Evolutionary conservation across 176 grass and related monocot species (phyloP), one percentile per base, ranked within the genome.

Genomic region (Raddia guianensis): DNA sequence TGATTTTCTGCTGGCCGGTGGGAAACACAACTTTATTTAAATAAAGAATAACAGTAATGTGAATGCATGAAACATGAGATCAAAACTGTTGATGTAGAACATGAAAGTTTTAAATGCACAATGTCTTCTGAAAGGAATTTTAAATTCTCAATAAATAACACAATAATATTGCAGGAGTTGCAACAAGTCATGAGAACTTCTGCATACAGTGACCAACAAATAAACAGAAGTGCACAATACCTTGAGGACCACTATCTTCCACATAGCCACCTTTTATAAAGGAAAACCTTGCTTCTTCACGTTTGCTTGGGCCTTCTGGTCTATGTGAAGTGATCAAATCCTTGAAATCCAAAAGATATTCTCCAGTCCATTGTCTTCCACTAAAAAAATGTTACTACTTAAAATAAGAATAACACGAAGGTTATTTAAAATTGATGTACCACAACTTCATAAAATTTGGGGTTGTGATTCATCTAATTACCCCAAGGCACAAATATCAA

Each of bases 301-400:
- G 62, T 74, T 8, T 68, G 64, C 52, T 76, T 62, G 73, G 55
- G 66, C 57, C 72, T 76, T 92, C 75, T 49, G 37, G 81, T 82
- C 63, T 76, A 44, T 59, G 62, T 32, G 75, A 89, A 21, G 46
- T 74, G 8, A 93, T 86, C 66, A 95, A 80, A 80, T 95, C 92
- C 77, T 95, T 93, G 71, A 98, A 95, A 86, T 98, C 89, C 64
- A 98, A 73, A 75, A 98, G 80, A 85, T 98, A 98, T 64, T 93
- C 92, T 61, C 95, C 92, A 43, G 90, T 90, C 92, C 95, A 98
- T 63, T 98, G 76, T 84, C 84, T 95, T 79, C 95, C 90, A 78
- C 95, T 98, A 40, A 19, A 89, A 89, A 64, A 5, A 45, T 3
- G 18, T 48, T 35, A 8, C 52, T 63, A 18, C 63, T 75, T 13